A percentile compares a stretch with the other conserved stretches of the same genome.
Evolutionary conservation across 441 rosid genomes (phyloP).

Genomic region (Brassica hybrid): DNA sequence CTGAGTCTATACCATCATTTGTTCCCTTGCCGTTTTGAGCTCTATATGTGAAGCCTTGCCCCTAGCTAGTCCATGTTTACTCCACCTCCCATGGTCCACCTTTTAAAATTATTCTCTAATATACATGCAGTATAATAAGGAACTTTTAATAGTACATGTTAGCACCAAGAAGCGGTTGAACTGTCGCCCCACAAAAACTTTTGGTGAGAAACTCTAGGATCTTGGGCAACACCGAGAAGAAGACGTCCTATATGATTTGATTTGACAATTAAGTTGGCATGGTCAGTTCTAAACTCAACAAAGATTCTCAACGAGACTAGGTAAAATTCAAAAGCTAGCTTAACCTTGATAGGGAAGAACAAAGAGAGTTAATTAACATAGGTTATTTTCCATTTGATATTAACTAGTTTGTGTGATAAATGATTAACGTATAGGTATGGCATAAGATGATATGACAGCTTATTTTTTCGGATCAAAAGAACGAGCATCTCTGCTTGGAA

Average conservation of each 20-base stretch:
- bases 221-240: too few relatives aligned
- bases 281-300: too few relatives aligned
- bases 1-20: neutral
- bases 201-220: too few relatives aligned
- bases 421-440: neutral
- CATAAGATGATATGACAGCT: neutral
- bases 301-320: too few relatives aligned
- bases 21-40: neutral
- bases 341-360: neutral
- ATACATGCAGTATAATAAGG: neutral
- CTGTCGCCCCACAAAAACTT: too few relatives aligned
- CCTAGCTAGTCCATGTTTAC: neutral
- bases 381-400: neutral
- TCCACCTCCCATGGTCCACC: neutral
- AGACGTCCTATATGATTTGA: too few relatives aligned
- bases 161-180: too few relatives aligned
- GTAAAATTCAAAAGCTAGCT: too few relatives aligned
- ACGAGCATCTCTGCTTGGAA: neutral
- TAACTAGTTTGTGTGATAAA: neutral
- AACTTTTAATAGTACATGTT: too few relatives aligned
- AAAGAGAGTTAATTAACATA: neutral
- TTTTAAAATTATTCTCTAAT: too few relatives aligned
- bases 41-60: neutral
- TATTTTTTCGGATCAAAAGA: neutral
- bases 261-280: too few relatives aligned